Evolutionary conservation across 148 eudicot genomes (phyloP), one percentile per base, ranked within the genome.

Genomic region (Silene latifolia): DNA sequence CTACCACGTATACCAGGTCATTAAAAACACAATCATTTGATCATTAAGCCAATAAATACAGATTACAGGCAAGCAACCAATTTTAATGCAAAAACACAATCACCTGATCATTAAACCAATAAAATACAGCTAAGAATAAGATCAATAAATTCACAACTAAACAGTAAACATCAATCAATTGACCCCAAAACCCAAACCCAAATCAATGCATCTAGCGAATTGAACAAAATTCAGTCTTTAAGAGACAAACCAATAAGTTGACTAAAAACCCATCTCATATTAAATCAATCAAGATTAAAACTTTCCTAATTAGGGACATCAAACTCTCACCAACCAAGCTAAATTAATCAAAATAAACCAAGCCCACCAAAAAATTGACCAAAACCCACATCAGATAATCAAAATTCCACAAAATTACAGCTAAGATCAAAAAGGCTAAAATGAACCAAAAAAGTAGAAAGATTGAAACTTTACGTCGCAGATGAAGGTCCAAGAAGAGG

Each of bases 401-500:
- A 78, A 6, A 78, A 19, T 1, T 59, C 23, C 9, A 19, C 24
- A n/a, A 58, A 32, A 32, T 32, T 32, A 32, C 35, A n/a, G n/a
- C n/a, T n/a, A n/a, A n/a, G n/a, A n/a, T n/a, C n/a, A n/a, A n/a
- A 69, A 61, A 74, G 29, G 1, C 63, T 15, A 21, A 29, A 60
- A 61, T 48, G 0, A 20, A 79, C 23, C 67, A 62, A 63, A 46
- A 67, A 19, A 8, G 9, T 3, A 24, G 17, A 67, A 46, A 67
- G 69, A 19, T 11, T 12, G 25, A 23, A 76, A 32, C 13, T 67
- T 86, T 87, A 93, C 96, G 96, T 81, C 8, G 78, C 10, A 42
- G 98, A 87, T 73, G 98, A 93, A 35, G 98, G 98, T 0, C 96
- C 98, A 35, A 93, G 82, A 25, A 93, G 93, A 35, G 98, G 98